These are phyloP conservation scores for Erigeron canadensis DNA, from an alignment of 129 eudicot genomes.

Conservation along the genomic window DNA sequence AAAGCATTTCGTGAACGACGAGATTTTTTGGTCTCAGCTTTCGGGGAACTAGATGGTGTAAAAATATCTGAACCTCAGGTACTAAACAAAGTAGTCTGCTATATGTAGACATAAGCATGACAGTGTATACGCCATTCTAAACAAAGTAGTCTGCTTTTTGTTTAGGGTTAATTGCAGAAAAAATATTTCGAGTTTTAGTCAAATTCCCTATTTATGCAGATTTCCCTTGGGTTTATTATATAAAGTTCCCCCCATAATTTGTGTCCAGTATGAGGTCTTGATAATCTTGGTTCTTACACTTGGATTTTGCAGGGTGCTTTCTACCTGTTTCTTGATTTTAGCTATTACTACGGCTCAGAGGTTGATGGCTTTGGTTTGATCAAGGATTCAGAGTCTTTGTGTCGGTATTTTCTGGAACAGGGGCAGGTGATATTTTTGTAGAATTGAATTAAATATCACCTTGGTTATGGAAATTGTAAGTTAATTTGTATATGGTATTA, in stretches of 20 bases:
- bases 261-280: background rate
- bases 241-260: background rate
- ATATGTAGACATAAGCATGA: background rate
- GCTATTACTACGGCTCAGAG: constrained; percentile 75
- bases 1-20: constrained; percentile 86
- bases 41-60: constrained; percentile 79
- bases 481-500: background rate
- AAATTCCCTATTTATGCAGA: background rate
- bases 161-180: background rate
- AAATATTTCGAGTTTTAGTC: background rate
- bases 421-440: constrained; percentile 60
- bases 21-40: constrained; percentile 68
- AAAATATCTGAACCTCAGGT: constrained; percentile 95
- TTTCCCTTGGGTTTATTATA: background rate
- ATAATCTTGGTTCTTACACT: constrained; percentile 13
- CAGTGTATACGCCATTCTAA: background rate
- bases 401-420: constrained; percentile 85
- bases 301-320: constrained; percentile 79
- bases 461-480: background rate
- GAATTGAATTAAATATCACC: background rate
- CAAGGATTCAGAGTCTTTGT: constrained; percentile 78
- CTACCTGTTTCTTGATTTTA: constrained; percentile 92
- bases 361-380: constrained; percentile 82
- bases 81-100: no score
- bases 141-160: background rate